Base-by-base conservation (phyloP, 345 rosid genomes). In the Luvunga scandens region DNA sequence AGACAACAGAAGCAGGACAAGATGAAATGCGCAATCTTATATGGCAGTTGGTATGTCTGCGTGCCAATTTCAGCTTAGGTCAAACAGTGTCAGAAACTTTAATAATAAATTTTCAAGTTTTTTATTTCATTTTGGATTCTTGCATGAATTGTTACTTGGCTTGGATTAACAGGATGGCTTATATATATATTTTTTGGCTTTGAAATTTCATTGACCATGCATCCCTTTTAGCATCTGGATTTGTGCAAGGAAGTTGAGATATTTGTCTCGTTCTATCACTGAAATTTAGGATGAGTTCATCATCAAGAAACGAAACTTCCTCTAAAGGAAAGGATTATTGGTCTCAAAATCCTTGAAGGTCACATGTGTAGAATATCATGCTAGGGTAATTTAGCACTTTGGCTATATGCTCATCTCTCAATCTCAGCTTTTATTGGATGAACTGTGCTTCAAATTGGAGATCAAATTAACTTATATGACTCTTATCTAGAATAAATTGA, bases 11-110 rank as follows among this genome's bases (percentile, higher is more conserved):
- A 75, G 86, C 91, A 68, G 97, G 99, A 66, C 84, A 90, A 76
- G 97, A 92, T 80, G 97, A 95, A 87, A 92, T 95, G 96, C 83
- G 92, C 78, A 87, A 78, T 85, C 86, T 95, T 80, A 84, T 95
- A 81, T 85, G 89, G 90, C 99, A 95, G 77, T 81, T 93, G 96
- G 98, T 95, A 86, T 53, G 81, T 84, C 71, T 72, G 56, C 65
- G 8, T 78, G 31, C 27, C 63, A 71, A 83, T 79, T 22, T 80
- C 64, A 36, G 9, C 53, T 55, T 80, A 24, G 34, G 8, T 67
- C 38, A 66, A 38, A 57, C 53, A 42, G 27, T 59, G 5, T 79
- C 69, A 76, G 71, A 69, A 65, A 76, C 68, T 60, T 79, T 66
- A 69, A 12, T 60, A 9, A 38, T 55, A 66, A 18, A 4, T 6